phyloP scores from a whole-genome alignment of 495 filamentous ascomycete genomes.

The Darksidea phi region DNA sequence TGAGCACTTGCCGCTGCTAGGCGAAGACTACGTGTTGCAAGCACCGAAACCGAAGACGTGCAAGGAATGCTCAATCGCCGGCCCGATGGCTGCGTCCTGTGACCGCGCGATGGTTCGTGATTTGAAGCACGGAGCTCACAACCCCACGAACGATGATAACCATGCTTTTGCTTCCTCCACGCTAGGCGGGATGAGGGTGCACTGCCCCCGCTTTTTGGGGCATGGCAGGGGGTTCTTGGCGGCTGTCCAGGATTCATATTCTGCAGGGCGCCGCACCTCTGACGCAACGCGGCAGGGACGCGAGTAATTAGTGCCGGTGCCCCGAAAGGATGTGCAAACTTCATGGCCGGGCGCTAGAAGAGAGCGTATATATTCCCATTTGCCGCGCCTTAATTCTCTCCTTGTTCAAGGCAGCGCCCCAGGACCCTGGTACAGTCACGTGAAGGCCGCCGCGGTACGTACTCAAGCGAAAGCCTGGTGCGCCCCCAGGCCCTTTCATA shows the following conservation, averaged over 20 bases:
- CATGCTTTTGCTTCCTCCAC: not conserved
- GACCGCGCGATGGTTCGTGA: not conserved
- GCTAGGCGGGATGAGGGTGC: no score
- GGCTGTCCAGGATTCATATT: no score
- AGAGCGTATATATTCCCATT: not conserved
- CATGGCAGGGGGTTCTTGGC: no score
- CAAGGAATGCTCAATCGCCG: not conserved
- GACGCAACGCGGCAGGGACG: no score
- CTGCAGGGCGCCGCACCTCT: no score
- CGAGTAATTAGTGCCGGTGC: no score
- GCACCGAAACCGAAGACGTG: no score
- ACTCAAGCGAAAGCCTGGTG: constrained; percentile 3
- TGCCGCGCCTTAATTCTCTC: not conserved
- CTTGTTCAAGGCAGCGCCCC: no score
- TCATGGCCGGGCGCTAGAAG: no score
- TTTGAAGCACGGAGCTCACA: not conserved
- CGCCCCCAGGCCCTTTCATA: not conserved
- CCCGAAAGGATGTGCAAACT: no score
- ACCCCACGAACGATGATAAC: not conserved
- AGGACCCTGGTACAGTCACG: not conserved
- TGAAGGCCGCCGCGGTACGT: not conserved
- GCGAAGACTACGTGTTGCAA: no score
- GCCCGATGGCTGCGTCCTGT: not conserved
- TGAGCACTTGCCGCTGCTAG: constrained; percentile 4
- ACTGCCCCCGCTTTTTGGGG: no score